Evolutionary conservation across 257 asterid species (phyloP), one percentile per base, ranked within the genome.

Genomic region (Prunella vulgaris): DNA sequence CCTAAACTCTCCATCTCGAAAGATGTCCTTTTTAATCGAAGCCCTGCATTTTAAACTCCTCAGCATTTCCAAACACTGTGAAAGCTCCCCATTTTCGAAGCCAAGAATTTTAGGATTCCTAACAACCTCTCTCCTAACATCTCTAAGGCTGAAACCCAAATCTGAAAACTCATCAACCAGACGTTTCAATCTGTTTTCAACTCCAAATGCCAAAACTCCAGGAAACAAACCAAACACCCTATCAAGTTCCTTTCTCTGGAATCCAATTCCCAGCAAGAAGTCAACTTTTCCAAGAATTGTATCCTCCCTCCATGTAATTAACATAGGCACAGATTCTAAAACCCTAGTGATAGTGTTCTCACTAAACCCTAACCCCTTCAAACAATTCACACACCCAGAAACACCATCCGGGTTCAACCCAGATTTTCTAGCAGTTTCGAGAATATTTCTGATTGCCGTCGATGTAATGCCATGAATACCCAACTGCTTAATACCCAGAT

Each of bases 51-150:
- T 86, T 83, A 93, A 83, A 52, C 79, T 84, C 79, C 84, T 81
- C 59, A 90, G 72, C 80, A 86, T 54, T 69, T 86, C 85, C 74
- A 90, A 54, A 77, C 95, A 90, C 44, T 85, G 83, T 0, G 91
- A 83, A 71, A 90, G 77, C 85, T 93, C 96, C 64, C 98, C 98
- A 18, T 74, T 83, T 74, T 90, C 97, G 70, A 90, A 51, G 22
- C 88, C 89, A 69, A 93, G 92, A 77, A 88, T 81, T 56, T 46
- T 58, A 0, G 96, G 95, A 44, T 93, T 81, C 77, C 84, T 76
- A 10, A 82, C 46, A 40, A 84, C 74, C 78, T 90, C 92, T 60
- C 77, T 78, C 81, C 69, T 87, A 12, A 88, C 76, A 62, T 78
- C 85, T 40, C 76, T 81, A 54, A 64, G 74, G 64, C 78, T 69